Conservation (phyloP, 371 early-diverging fungal genomes). For the Mortierella sp. region DNA sequence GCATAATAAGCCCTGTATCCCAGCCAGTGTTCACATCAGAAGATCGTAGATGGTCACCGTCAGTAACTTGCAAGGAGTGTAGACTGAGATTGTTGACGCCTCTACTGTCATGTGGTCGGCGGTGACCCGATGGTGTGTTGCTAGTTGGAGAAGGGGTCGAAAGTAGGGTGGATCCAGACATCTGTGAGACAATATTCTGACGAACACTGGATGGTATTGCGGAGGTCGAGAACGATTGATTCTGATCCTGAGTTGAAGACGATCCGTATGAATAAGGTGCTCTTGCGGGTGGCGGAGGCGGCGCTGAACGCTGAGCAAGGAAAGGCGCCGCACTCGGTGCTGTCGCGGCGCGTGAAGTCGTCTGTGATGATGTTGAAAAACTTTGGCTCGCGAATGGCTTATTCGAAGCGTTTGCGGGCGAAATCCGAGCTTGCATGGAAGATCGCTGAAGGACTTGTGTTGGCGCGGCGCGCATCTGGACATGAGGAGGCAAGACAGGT, state of each 20-base stretch:
- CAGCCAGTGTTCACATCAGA: background rate
- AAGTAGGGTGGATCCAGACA: background rate
- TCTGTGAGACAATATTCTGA: background rate
- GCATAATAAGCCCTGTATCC: background rate
- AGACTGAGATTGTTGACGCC: background rate
- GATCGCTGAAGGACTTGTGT: conserved; percentile 54
- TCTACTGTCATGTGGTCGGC: background rate
- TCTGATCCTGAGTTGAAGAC: conserved; percentile 18
- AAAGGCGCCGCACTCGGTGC: conserved; percentile 13
- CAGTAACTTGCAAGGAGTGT: background rate
- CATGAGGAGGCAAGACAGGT: conserved; percentile 26
- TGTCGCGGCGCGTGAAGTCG: background rate
- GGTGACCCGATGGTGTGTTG: background rate
- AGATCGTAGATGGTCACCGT: background rate
- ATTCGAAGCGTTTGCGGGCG: background rate
- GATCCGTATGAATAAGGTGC: conserved; percentile 42
- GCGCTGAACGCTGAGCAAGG: conserved; percentile 21
- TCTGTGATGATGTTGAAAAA: background rate
- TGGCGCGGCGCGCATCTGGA: conserved; percentile 41
- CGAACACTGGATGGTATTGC: background rate
- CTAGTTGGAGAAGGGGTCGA: background rate
- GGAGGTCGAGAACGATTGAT: background rate
- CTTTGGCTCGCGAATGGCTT: background rate
- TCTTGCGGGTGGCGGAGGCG: conserved; percentile 39
- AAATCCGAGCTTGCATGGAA: background rate